phyloP scores from a whole-genome alignment of 2,329 filamentous ascomycete species.

The Verticillium nubilum region DNA sequence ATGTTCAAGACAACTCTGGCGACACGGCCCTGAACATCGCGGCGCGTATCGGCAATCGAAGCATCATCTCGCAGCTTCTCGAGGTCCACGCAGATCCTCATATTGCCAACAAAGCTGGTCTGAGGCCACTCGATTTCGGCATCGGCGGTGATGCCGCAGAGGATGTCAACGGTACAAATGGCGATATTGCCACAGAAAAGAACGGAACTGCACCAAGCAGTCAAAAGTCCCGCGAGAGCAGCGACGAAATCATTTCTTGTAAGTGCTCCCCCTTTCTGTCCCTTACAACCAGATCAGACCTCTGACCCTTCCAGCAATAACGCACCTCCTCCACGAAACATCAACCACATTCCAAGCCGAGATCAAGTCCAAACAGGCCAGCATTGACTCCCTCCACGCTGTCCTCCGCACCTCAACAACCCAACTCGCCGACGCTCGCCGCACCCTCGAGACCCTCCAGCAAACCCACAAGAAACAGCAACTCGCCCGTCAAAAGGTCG shows the following conservation, averaged over 20 bases:
- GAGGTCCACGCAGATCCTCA: slow-evolving; percentile 93
- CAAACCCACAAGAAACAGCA: slow-evolving; percentile 58
- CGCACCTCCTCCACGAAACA: slow-evolving; percentile 73
- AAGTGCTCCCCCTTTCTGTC: slow-evolving; percentile 32
- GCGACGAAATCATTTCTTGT: slow-evolving; percentile 75
- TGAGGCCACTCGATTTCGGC: slow-evolving; percentile 90
- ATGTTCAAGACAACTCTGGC: slow-evolving; percentile 86
- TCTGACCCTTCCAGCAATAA: slow-evolving; percentile 56
- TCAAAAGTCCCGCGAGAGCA: slow-evolving; percentile 63
- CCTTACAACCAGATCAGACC: background rate
- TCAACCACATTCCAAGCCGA: slow-evolving; percentile 74
- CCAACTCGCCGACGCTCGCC: slow-evolving; percentile 71
- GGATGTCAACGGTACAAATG: slow-evolving; percentile 27
- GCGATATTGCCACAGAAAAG: slow-evolving; percentile 37
- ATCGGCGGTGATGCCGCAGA: slow-evolving; percentile 64
- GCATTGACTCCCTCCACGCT: slow-evolving; percentile 75
- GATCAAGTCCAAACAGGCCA: slow-evolving; percentile 76
- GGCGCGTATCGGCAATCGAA: slow-evolving; percentile 84
- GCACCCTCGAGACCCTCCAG: slow-evolving; percentile 66
- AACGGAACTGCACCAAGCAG: slow-evolving; percentile 37
- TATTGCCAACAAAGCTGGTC: slow-evolving; percentile 83
- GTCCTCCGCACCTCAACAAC: slow-evolving; percentile 76
- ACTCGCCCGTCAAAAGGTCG: slow-evolving; percentile 64
- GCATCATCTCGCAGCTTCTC: slow-evolving; percentile 92
- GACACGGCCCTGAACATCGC: slow-evolving; percentile 95